phyloP scores from a whole-genome alignment of 208 protist species.

The Acanthamoeba royreba region DNA sequence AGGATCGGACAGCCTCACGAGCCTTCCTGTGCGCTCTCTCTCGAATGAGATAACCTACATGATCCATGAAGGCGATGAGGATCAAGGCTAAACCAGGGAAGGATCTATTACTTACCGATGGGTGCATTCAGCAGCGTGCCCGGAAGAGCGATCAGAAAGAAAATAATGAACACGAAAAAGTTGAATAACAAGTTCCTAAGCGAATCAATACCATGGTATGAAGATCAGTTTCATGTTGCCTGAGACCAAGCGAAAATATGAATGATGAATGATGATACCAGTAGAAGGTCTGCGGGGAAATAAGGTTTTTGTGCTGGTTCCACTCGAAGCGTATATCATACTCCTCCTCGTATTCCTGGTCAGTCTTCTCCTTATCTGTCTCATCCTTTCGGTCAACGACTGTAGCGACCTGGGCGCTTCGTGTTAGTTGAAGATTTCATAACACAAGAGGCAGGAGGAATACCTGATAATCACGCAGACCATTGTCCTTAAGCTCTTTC shows the following conservation, averaged over 20 bases:
- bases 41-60: not conserved
- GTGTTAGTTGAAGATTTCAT: not conserved
- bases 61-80: not conserved
- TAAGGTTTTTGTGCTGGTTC: slow-evolving; percentile 26
- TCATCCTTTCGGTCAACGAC: not conserved
- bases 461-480: slow-evolving; percentile 27
- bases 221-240: not conserved
- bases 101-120: slow-evolving; percentile 71
- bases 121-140: slow-evolving; percentile 84
- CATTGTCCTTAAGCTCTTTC: slow-evolving; percentile 50
- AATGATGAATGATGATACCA: not conserved
- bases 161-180: slow-evolving; percentile 81
- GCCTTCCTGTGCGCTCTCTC: slow-evolving; percentile 76
- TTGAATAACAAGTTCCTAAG: not conserved
- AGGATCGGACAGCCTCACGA: slow-evolving; percentile 56
- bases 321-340: slow-evolving; percentile 28
- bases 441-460: not conserved
- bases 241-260: not conserved
- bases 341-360: not conserved
- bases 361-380: not conserved
- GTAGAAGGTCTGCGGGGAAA: not conserved
- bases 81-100: not conserved
- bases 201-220: not conserved
- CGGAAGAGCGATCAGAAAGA: slow-evolving; percentile 83
- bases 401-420: not conserved